These are phyloP conservation scores for Synchytrium microbalum DNA, from an alignment of 371 early-diverging fungal species.

Conservation along the genomic window DNA sequence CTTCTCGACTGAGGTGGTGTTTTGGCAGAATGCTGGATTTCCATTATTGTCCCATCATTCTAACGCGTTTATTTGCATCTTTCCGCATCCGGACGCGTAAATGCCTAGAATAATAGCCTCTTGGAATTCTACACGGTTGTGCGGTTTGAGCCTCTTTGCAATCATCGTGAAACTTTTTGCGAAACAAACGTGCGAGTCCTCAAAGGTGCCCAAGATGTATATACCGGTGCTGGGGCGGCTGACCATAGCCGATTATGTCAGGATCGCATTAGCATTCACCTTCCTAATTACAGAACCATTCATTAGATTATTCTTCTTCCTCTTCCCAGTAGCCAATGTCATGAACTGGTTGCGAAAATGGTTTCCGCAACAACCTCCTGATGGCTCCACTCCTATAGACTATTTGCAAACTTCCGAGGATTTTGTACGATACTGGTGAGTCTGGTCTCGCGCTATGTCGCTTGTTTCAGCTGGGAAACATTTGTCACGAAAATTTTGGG, in stretches of 20 bases:
- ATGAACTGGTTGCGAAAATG: slow-evolving; percentile 14
- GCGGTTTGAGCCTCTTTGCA: too few species aligned
- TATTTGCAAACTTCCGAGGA: slow-evolving; percentile 53
- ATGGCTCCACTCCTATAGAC: slow-evolving; percentile 21
- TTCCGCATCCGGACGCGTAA: too few species aligned
- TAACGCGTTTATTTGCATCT: too few species aligned
- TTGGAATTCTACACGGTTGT: too few species aligned
- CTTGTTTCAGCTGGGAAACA: slow-evolving; percentile 8
- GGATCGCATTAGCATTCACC: slow-evolving; percentile 51
- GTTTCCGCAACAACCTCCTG: slow-evolving; percentile 38
- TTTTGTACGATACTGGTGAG: slow-evolving; percentile 59
- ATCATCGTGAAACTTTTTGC: too few species aligned
- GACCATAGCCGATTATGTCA: slow-evolving; percentile 23
- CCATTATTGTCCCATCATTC: too few species aligned
- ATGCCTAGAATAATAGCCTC: too few species aligned
- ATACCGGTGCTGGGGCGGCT: slow-evolving; percentile 35
- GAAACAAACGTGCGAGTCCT: too few species aligned
- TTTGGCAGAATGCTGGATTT: too few species aligned
- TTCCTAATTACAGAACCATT: slow-evolving; percentile 61
- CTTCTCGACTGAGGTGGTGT: too few species aligned
- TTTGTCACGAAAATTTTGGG: slow-evolving; percentile 21
- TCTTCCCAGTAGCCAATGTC: slow-evolving; percentile 44
- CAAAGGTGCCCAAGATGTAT: not conserved
- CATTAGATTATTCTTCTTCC: slow-evolving; percentile 53
- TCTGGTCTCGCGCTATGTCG: not conserved